These are phyloP conservation scores for Phytophthora sp. DNA, from an alignment of 352 stramenopile genomes.

Conservation along the genomic window DNA sequence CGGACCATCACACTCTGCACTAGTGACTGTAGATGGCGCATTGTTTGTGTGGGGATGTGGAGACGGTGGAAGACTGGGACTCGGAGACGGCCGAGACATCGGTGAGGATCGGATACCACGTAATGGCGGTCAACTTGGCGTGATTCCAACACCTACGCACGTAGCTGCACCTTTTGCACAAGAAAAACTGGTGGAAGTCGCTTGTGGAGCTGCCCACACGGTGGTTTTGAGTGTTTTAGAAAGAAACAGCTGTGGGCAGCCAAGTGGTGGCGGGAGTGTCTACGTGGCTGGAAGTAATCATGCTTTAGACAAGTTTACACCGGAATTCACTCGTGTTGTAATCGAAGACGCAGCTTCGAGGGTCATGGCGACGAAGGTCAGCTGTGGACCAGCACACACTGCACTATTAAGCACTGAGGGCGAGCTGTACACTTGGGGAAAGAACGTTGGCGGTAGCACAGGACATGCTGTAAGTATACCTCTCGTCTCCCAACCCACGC, in stretches of 20 bases:
- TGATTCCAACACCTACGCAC: slow-evolving; percentile 48
- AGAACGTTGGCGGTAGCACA: slow-evolving; percentile 69
- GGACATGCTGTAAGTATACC: slow-evolving; percentile 50
- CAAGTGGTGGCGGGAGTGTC: slow-evolving; percentile 41
- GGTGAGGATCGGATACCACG: slow-evolving; percentile 67
- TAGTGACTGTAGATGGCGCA: slow-evolving; percentile 58
- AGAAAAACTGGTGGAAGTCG: slow-evolving; percentile 69
- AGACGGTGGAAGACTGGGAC: slow-evolving; percentile 72
- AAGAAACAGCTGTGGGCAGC: slow-evolving; percentile 10
- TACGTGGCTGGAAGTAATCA: slow-evolving; percentile 77
- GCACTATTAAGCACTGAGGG: slow-evolving; percentile 64
- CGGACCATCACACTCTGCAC: slow-evolving; percentile 76
- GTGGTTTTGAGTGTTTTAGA: slow-evolving; percentile 49
- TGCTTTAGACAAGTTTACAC: slow-evolving; percentile 66
- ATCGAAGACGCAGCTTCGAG: slow-evolving; percentile 21
- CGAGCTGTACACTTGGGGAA: slow-evolving; percentile 81
- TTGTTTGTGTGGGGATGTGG: slow-evolving; percentile 81
- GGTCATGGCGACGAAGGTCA: slow-evolving; percentile 48
- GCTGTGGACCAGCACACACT: slow-evolving; percentile 74
- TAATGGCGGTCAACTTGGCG: slow-evolving; percentile 51
- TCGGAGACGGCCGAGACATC: slow-evolving; percentile 69
- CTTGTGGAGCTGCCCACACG: slow-evolving; percentile 70
- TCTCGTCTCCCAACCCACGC: slow-evolving; percentile 47
- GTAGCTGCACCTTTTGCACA: slow-evolving; percentile 46
- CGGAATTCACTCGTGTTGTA: slow-evolving; percentile 50